Evolutionary conservation across 805 yeast genomes (phyloP), one percentile per base, ranked within the genome.

Genomic region (Suhomyces sp.): DNA sequence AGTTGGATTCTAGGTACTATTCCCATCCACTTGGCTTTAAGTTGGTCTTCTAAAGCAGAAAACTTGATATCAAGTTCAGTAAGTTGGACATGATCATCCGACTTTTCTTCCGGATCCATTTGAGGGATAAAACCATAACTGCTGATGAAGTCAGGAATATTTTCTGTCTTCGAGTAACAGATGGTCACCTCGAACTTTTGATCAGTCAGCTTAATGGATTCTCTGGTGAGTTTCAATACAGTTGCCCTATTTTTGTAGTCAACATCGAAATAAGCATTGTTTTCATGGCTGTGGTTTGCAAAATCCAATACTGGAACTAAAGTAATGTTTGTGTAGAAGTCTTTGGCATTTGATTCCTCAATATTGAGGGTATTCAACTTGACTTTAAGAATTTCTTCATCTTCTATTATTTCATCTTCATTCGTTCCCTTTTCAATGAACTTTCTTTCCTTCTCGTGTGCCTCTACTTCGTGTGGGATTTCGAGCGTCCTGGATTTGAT

Each of bases 231-330:
- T 22, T 38, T 54, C 29, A 79, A 54, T 0, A 77, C 19, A 4
- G 77, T 57, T 32, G 76, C 81, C 4, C 59, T 48, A 4, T 58
- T 67, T 0, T 30, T 20, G 6, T 67, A 55, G 52, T 77, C 83
- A n/a, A 76, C 63, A 48, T 79, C 91, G 56, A 81, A 83, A 44
- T 63, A 69, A 0, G 83, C 75, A 53, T 79, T 80, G 29, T 63
- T 59, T 18, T 46, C 25, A 38, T 63, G 64, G 27, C 62, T 58
- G 51, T 83, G 91, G 51, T 83, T 83, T 5, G 74, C 83, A 65
- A 76, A 83, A 54, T 83, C 91, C 19, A 83, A 47, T 1, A 79
- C 40, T 1, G 91, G 88, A 1, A 82, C 85, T 36, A 83, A 52
- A 0, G 85, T 72, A 0, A 79, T 67, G 32, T 74, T 71, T 4